Percentiles rank a stretch among this genome's conserved stretches.
phyloP scores from a whole-genome alignment of 306 rosid genomes.

The Acacia acuminata region DNA sequence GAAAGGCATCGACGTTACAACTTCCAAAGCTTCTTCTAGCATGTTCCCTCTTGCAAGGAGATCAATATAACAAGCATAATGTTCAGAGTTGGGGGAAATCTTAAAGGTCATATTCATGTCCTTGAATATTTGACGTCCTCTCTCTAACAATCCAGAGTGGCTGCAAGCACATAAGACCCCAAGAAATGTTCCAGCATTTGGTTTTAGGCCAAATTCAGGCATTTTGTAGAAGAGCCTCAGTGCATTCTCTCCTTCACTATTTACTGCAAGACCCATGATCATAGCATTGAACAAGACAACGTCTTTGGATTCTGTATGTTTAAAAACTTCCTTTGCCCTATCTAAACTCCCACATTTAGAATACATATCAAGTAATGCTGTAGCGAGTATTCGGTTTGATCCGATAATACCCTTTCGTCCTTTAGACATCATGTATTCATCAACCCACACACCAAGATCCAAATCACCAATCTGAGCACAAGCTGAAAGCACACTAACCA shows the following conservation, averaged over 20 bases:
- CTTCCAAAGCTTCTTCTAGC: slow-evolving; percentile 58
- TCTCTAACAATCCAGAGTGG: slow-evolving; percentile 57
- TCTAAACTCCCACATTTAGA: slow-evolving; percentile 63
- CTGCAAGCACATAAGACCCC: slow-evolving; percentile 61
- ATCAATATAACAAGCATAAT: slow-evolving; percentile 67
- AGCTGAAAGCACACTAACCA: slow-evolving; percentile 68
- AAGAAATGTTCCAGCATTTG: slow-evolving; percentile 57
- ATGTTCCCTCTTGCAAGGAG: slow-evolving; percentile 60
- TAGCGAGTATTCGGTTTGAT: slow-evolving; percentile 64
- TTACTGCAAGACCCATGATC: slow-evolving; percentile 71
- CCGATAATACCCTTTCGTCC: slow-evolving; percentile 46
- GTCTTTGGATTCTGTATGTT: slow-evolving; percentile 53
- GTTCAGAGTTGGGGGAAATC: slow-evolving; percentile 48
- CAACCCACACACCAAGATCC: slow-evolving; percentile 62
- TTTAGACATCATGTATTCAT: slow-evolving; percentile 40
- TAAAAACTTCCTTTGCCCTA: slow-evolving; percentile 61
- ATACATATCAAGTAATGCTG: slow-evolving; percentile 67
- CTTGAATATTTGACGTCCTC: slow-evolving; percentile 52
- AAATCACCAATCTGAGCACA: slow-evolving; percentile 70
- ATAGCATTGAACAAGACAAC: slow-evolving; percentile 62
- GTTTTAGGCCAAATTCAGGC: slow-evolving; percentile 48
- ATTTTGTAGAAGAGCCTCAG: slow-evolving; percentile 50
- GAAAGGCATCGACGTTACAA: slow-evolving; percentile 54
- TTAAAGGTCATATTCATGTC: slow-evolving; percentile 34
- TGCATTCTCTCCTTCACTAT: slow-evolving; percentile 61